These are phyloP conservation scores for Leccinum griseonigrum DNA, from an alignment of 1,284 basidiomycete genomes.

Conservation along the genomic window DNA sequence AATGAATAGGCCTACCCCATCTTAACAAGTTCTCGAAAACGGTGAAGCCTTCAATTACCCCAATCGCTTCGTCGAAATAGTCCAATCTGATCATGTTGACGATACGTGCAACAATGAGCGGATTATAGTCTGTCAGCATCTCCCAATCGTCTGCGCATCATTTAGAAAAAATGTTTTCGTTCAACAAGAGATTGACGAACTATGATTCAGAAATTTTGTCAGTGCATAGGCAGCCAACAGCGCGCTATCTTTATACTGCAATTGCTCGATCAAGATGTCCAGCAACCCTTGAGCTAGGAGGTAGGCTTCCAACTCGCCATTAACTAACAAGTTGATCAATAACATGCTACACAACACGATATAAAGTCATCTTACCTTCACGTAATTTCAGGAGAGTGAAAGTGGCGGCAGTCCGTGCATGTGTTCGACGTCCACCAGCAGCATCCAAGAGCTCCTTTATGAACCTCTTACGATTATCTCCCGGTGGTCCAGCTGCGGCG, in stretches of 20 bases:
- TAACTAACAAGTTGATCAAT: not conserved
- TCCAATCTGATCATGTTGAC: slow-evolving; percentile 16
- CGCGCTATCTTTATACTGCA: slow-evolving; percentile 7
- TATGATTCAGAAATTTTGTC: not conserved
- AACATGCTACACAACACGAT: not conserved
- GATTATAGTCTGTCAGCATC: not conserved
- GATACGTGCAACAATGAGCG: slow-evolving; percentile 7
- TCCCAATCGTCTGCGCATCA: not conserved
- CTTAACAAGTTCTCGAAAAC: slow-evolving; percentile 12
- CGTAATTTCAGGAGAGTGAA: slow-evolving; percentile 13
- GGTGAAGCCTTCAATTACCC: slow-evolving; percentile 9
- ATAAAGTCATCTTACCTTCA: not conserved
- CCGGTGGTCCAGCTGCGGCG: slow-evolving; percentile 7
- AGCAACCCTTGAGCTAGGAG: slow-evolving; percentile 1
- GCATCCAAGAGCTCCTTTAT: slow-evolving; percentile 10
- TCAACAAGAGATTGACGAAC: not conserved
- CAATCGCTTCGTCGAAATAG: slow-evolving; percentile 16
- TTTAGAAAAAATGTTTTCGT: not conserved
- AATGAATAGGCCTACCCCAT: slow-evolving; percentile 1
- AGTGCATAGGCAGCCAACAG: slow-evolving; percentile 13
- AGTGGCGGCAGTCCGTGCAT: slow-evolving; percentile 13
- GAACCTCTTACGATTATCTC: slow-evolving; percentile 10
- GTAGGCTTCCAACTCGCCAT: slow-evolving; percentile 4
- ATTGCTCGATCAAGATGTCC: slow-evolving; percentile 5
- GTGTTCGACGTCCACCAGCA: slow-evolving; percentile 7